Percentiles rank a stretch among this genome's conserved stretches.
These are phyloP conservation scores for Trichoderma endophyticum DNA, from an alignment of 2,329 filamentous ascomycete genomes.

Conservation along the genomic window DNA sequence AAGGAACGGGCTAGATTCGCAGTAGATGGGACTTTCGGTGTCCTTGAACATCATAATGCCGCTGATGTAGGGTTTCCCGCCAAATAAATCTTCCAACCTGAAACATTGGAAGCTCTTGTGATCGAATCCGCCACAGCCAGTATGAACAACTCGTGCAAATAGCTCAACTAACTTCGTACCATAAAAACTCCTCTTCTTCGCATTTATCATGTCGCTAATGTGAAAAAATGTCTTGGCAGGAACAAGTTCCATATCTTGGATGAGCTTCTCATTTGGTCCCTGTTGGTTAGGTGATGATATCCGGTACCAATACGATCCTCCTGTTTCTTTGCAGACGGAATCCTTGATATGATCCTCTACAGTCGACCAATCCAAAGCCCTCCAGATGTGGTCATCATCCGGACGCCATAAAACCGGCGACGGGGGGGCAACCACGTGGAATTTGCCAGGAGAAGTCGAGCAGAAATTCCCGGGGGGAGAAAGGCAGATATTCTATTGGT, in stretches of 20 bases:
- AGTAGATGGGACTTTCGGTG: conserved; percentile 27
- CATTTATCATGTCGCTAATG: conserved; percentile 56
- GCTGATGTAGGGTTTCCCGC: conserved; percentile 50
- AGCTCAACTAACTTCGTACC: conserved; percentile 53
- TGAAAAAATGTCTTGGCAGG: conserved; percentile 56
- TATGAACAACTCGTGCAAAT: conserved; percentile 59
- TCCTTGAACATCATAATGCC: conserved; percentile 26
- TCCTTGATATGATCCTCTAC: neutral
- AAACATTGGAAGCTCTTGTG: conserved; percentile 54
- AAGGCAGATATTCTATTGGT: neutral
- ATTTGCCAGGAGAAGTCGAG: neutral
- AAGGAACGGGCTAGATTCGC: conserved; percentile 25
- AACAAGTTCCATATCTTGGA: conserved; percentile 1
- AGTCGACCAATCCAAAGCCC: neutral
- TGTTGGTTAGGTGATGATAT: neutral
- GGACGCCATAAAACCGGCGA: neutral
- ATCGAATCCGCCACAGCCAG: conserved; percentile 49
- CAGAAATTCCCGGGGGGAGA: neutral
- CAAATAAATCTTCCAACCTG: conserved; percentile 61
- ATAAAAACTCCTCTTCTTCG: conserved; percentile 35
- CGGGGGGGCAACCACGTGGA: neutral
- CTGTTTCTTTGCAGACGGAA: neutral
- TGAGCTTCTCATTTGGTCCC: neutral
- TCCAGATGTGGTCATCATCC: neutral
- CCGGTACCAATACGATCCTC: neutral